A percentile compares a stretch with the other conserved stretches of the same genome.
These are phyloP conservation scores for Exophiala spinifera DNA, from an alignment of 2,329 filamentous ascomycete genomes.

Conservation along the genomic window DNA sequence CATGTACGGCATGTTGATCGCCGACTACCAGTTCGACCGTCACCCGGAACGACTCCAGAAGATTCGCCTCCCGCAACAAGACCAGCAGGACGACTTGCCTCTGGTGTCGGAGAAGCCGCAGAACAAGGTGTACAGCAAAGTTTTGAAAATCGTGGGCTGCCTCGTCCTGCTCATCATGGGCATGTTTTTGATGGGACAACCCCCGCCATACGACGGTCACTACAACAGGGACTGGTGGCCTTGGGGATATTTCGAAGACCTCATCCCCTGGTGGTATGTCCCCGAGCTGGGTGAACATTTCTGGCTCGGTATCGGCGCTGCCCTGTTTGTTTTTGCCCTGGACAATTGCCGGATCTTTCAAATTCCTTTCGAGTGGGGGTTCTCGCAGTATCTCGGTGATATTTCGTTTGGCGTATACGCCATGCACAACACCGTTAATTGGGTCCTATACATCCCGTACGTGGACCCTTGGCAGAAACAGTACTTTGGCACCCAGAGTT, in stretches of 20 bases:
- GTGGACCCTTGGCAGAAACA: constrained; percentile 11
- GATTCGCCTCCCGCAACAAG: constrained; percentile 10
- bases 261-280: constrained; percentile 14
- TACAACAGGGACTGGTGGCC: constrained; percentile 3
- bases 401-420: constrained; percentile 48
- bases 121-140: not conserved
- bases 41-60: constrained; percentile 12
- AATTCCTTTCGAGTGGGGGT: constrained; percentile 40
- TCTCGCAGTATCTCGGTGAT: constrained; percentile 47
- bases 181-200: constrained; percentile 12
- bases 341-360: constrained; percentile 43
- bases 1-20: constrained; percentile 17
- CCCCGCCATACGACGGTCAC: not conserved
- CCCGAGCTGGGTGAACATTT: constrained; percentile 32
- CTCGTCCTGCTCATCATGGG: constrained; percentile 3
- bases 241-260: constrained; percentile 4
- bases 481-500: constrained; percentile 15
- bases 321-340: constrained; percentile 42
- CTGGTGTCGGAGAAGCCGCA: not conserved
- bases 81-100: not conserved
- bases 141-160: constrained; percentile 4
- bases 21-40: constrained; percentile 15
- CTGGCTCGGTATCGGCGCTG: constrained; percentile 39
- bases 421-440: constrained; percentile 35
- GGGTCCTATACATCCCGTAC: constrained; percentile 9